These are phyloP conservation scores for Magnolia kwangsiensis DNA, from an alignment of 164 flowering plant genomes.

Conservation along the genomic window DNA sequence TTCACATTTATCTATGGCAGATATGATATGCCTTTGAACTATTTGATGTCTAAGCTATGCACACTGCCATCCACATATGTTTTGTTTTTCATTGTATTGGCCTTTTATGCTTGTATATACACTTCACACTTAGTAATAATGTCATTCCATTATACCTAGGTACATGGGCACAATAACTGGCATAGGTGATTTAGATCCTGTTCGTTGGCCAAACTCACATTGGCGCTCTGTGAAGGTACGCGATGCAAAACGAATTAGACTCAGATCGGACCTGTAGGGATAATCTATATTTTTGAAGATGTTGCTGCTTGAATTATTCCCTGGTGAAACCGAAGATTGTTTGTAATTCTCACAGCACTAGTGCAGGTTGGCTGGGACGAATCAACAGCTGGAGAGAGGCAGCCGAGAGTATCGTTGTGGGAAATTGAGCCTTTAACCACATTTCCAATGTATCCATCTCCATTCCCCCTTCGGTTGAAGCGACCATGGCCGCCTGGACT, in stretches of 20 bases:
- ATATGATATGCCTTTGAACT: neutral
- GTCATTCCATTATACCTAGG: conserved; percentile 29
- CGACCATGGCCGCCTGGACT: conserved; percentile 94
- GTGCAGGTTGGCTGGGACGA: conserved; percentile 99
- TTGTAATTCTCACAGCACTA: neutral
- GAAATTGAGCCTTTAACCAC: conserved; percentile 96
- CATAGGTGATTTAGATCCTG: conserved; percentile 77
- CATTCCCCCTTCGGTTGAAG: conserved; percentile 84
- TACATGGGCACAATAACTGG: conserved; percentile 95
- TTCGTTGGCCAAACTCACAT: conserved; percentile 82
- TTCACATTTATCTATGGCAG: neutral
- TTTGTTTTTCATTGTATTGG: neutral
- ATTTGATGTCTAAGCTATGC: neutral
- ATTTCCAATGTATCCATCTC: conserved; percentile 94
- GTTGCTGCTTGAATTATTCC: neutral
- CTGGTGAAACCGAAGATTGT: neutral
- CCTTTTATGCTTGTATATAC: neutral
- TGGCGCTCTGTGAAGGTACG: conserved; percentile 95
- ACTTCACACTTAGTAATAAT: neutral
- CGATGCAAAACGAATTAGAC: neutral
- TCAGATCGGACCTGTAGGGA: neutral
- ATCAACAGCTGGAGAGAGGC: conserved; percentile 97
- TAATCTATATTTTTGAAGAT: neutral
- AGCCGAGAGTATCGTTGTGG: conserved; percentile 98
- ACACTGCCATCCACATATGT: neutral